Evolutionary conservation across 164 flowering plant species (phyloP).

Genomic region (Litsea cubeba): DNA sequence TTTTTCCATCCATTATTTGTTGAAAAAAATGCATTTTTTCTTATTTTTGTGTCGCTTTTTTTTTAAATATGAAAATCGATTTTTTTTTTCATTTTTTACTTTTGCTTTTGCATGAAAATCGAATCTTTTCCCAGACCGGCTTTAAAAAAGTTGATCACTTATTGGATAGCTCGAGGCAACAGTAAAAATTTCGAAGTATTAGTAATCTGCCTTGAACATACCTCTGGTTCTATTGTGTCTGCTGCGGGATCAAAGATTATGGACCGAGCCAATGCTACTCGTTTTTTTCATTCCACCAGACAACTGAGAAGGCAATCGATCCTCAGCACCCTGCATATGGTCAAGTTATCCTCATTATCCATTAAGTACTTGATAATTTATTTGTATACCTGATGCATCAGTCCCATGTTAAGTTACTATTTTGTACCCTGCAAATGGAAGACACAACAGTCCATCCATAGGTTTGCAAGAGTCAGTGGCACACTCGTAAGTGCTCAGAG

Average conservation of each 20-base stretch:
- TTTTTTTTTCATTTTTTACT: too few species aligned
- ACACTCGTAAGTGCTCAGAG: too few species aligned
- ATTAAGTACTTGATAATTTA: not conserved
- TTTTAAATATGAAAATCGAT: too few species aligned
- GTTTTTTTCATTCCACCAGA: slow-evolving; percentile 99
- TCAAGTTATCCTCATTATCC: not conserved
- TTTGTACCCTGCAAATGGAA: not conserved
- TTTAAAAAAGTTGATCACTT: not conserved
- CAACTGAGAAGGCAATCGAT: slow-evolving; percentile 90
- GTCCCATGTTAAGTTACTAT: not conserved
- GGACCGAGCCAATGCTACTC: slow-evolving; percentile 95
- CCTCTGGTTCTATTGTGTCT: slow-evolving; percentile 87
- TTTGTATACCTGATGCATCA: not conserved
- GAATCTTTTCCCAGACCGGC: not conserved
- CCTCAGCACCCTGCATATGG: slow-evolving; percentile 76
- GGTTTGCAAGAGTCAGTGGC: too few species aligned
- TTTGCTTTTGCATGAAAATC: too few species aligned
- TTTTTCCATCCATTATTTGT: too few species aligned
- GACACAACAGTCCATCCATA: not conserved
- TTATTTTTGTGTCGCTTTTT: too few species aligned
- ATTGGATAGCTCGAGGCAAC: not conserved
- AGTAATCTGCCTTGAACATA: slow-evolving; percentile 19
- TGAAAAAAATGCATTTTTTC: too few species aligned
- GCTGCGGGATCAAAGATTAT: slow-evolving; percentile 82
- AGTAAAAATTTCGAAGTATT: not conserved